These are phyloP conservation scores for Tulasnella sp. DNA, from an alignment of 768 basidiomycete species.

Conservation along the genomic window DNA sequence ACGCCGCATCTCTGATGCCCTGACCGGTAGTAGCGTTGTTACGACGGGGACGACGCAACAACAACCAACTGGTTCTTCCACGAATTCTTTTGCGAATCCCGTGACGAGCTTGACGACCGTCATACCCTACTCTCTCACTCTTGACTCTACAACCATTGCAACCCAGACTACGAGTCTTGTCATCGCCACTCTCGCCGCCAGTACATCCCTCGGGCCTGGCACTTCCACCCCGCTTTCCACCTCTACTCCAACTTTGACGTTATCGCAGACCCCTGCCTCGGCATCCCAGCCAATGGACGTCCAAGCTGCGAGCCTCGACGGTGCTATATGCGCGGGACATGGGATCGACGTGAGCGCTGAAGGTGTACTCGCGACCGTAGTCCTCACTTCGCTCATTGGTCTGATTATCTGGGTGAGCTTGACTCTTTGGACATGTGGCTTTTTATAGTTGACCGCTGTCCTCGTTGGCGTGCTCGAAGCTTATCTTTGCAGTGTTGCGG, in stretches of 20 bases:
- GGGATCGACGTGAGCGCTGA: constrained; percentile 51
- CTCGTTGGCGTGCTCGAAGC: constrained; percentile 28
- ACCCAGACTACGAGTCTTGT: constrained; percentile 9
- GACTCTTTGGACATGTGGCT: background rate
- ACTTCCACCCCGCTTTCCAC: background rate
- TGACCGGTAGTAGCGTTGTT: background rate
- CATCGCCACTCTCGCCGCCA: background rate
- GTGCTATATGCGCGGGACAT: constrained; percentile 46
- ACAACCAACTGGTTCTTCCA: background rate
- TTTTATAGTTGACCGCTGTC: background rate
- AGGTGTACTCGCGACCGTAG: constrained; percentile 46
- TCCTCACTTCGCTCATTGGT: constrained; percentile 47
- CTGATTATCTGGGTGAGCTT: constrained; percentile 54
- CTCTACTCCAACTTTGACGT: background rate
- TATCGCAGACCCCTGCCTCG: background rate
- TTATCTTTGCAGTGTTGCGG: constrained; percentile 53
- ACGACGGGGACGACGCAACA: background rate
- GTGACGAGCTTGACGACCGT: constrained; percentile 11
- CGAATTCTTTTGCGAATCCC: background rate
- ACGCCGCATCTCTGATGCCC: background rate
- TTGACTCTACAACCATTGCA: constrained; percentile 10
- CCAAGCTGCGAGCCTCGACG: background rate
- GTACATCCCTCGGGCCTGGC: background rate
- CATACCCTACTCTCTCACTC: background rate
- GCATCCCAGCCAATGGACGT: background rate